Base-by-base conservation (phyloP, 805 yeast species). In the Myxozyma melibiosi region DNA sequence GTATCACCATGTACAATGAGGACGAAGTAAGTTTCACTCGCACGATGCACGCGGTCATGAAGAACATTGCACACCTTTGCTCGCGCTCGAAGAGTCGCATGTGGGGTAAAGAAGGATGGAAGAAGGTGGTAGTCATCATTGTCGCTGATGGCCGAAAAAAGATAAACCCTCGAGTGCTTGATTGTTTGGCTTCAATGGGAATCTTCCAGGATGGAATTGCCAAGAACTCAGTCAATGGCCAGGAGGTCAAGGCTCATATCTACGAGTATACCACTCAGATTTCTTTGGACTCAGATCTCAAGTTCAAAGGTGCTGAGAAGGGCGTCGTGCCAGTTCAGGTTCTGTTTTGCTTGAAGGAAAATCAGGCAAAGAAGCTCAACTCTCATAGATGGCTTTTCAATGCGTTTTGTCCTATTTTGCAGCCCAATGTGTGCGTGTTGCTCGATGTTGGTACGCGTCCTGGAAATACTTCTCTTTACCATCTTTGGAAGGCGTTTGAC, bases 71-170 rank as follows among this genome's bases (percentile, higher is more conserved):
- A 1, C 94, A 90, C 68, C 76, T 94, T 51, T 83, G 96, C 69
- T 82, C 86, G 14, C 83, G 99, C 71, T 79, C 80, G 53, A 86
- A 84, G 70, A 87, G 96, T 38, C 78, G 86, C 49, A 86, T 88
- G 16, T 94, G 99, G 99, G 98, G 99, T 3, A 84, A 85, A 64
- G 95, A 91, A 58, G 87, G 96, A 25, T 94, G 99, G 99, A 90
- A 94, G 69, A 94, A 92, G 73, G 85, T 94, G 20, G 97, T 92
- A 52, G 97, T 94, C 13, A 78, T 88, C 54, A 85, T 94, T 66
- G 88, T 94, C 22, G 84, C 96, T 46, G 99, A 94, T 74, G 99
- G 99, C 66, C 84, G 99, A 73, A 83, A 86, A 57, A 92, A 92
- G 68, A 85, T 94, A 45, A 80, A 84, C 66, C 88, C 88, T 24